A percentile compares a stretch with the other conserved stretches of the same genome.
phyloP scores from a whole-genome alignment of 2,329 filamentous ascomycete species.

The Cordyceps fumosorosea region DNA sequence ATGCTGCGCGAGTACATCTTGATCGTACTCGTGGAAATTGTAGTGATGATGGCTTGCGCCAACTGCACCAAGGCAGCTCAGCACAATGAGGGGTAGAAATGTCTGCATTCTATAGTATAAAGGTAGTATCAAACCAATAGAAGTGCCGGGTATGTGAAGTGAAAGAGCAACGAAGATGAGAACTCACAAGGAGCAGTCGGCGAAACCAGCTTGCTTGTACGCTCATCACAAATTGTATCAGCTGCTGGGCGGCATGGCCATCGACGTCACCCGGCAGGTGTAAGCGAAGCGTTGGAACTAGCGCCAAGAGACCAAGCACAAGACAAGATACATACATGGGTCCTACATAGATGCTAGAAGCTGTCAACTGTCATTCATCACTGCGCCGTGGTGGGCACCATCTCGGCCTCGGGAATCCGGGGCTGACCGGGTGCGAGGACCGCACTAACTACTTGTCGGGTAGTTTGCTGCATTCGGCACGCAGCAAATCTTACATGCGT shows the following conservation, averaged over 20 bases:
- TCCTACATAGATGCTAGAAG: too few relatives aligned
- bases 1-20: background rate
- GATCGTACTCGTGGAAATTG: background rate
- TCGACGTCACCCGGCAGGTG: background rate
- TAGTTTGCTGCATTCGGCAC: too few relatives aligned
- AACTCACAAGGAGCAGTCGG: background rate
- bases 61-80: background rate
- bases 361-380: too few relatives aligned
- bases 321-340: background rate
- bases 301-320: background rate
- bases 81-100: background rate
- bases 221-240: background rate
- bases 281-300: background rate
- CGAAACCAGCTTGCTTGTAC: background rate
- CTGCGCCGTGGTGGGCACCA: too few relatives aligned
- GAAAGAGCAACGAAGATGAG: background rate
- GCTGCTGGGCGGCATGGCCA: background rate
- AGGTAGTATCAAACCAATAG: too few relatives aligned
- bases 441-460: too few relatives aligned
- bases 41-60: constrained; percentile 1
- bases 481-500: too few relatives aligned
- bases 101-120: too few relatives aligned
- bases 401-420: too few relatives aligned
- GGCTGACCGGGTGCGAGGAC: too few relatives aligned
- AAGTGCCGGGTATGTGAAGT: too few relatives aligned